Evolutionary conservation across 495 filamentous ascomycete species (phyloP).

Genomic region (Letharia columbiana): DNA sequence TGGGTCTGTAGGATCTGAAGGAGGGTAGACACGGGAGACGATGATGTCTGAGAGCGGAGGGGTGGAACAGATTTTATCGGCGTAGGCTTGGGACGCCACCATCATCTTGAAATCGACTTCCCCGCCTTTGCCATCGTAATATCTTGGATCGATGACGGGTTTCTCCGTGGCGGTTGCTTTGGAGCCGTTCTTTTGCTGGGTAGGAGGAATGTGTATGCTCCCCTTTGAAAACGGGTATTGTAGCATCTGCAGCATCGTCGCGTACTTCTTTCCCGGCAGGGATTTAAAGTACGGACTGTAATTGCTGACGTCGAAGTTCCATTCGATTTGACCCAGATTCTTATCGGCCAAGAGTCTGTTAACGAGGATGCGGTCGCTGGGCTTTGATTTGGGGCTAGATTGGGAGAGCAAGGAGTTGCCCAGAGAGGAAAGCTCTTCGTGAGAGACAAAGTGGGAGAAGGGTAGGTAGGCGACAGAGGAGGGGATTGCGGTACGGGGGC

Average conservation of each 20-base stretch:
- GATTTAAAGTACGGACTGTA: slow-evolving; percentile 37
- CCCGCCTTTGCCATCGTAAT: slow-evolving; percentile 33
- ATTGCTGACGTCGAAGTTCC: slow-evolving; percentile 42
- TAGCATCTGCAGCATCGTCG: slow-evolving; percentile 44
- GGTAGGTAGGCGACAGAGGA: slow-evolving; percentile 42
- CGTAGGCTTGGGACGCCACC: slow-evolving; percentile 33
- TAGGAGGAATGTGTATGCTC: slow-evolving; percentile 37
- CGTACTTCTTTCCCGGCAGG: slow-evolving; percentile 40
- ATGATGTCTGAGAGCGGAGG: slow-evolving; percentile 38
- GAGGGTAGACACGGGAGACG: slow-evolving; percentile 33
- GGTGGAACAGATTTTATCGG: slow-evolving; percentile 36
- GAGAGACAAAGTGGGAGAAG: slow-evolving; percentile 31
- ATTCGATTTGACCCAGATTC: slow-evolving; percentile 43
- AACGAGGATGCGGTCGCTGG: slow-evolving; percentile 23
- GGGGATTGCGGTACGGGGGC: slow-evolving; percentile 34
- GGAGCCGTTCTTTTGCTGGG: background rate
- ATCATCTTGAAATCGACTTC: slow-evolving; percentile 40
- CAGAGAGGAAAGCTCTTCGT: slow-evolving; percentile 17
- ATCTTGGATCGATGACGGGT: slow-evolving; percentile 39
- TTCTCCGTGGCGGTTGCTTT: slow-evolving; percentile 22
- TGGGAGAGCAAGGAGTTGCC: slow-evolving; percentile 12
- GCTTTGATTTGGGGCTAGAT: slow-evolving; percentile 9
- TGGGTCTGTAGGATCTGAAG: slow-evolving; percentile 10
- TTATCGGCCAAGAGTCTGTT: slow-evolving; percentile 31
- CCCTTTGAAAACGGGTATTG: slow-evolving; percentile 47